phyloP scores from a whole-genome alignment of 2,329 filamentous ascomycete genomes.

The Exophiala mesophila region DNA sequence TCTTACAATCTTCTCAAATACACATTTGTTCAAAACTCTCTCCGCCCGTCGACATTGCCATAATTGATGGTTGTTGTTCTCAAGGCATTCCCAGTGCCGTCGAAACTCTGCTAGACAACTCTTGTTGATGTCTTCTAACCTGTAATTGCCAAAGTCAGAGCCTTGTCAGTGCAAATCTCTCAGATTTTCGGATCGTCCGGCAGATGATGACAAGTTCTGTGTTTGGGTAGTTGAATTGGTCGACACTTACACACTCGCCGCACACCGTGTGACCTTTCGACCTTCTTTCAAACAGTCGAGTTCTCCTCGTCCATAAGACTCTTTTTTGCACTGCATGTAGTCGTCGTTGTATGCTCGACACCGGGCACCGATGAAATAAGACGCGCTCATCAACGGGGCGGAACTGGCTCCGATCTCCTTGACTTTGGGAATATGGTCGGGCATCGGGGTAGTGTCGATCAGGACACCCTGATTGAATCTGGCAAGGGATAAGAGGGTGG shows the following conservation, averaged over 20 bases:
- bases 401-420: constrained; percentile 90
- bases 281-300: constrained; percentile 94
- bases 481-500: too few species aligned
- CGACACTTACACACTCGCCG: constrained; percentile 79
- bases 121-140: constrained; percentile 92
- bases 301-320: constrained; percentile 85
- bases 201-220: too few species aligned
- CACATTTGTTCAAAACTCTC: constrained; percentile 88
- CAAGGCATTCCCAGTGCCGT: constrained; percentile 89
- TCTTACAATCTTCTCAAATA: constrained; percentile 89
- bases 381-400: constrained; percentile 82
- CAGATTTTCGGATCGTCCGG: too few species aligned
- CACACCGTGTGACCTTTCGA: constrained; percentile 91
- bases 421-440: constrained; percentile 84
- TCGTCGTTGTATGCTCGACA: constrained; percentile 97
- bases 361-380: constrained; percentile 94
- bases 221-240: too few species aligned
- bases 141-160: constrained; percentile 37
- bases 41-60: constrained; percentile 91
- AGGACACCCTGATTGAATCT: constrained; percentile 95
- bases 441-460: constrained; percentile 93
- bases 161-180: constrained; percentile 1
- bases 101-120: constrained; percentile 88
- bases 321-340: constrained; percentile 99
- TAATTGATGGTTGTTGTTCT: constrained; percentile 95